phyloP scores from a whole-genome alignment of 306 rosid genomes.

The Trifolium pratense region DNA sequence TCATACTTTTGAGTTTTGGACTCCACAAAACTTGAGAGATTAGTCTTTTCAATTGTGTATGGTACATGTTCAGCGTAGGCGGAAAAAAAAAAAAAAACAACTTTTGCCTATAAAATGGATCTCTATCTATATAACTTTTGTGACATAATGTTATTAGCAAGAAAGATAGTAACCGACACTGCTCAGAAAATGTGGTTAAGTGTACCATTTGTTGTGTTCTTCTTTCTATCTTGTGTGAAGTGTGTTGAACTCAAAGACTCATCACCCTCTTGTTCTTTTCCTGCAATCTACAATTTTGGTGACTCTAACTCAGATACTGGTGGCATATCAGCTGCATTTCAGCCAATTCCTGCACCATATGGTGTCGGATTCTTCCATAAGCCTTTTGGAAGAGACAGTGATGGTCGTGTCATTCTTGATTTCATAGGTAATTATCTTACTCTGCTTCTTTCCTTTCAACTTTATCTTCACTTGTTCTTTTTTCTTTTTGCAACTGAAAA shows the following conservation, averaged over 20 bases:
- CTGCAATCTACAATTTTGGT: constrained; percentile 93
- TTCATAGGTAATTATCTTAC: constrained; percentile 80
- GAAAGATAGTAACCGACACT: background rate
- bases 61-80: too few relatives aligned
- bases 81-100: too few relatives aligned
- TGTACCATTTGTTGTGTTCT: constrained; percentile 33
- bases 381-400: constrained; percentile 77
- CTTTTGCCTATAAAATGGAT: background rate
- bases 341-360: constrained; percentile 70
- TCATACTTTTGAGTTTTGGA: too few relatives aligned
- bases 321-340: constrained; percentile 84
- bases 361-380: constrained; percentile 74
- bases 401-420: constrained; percentile 87
- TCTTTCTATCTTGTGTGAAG: constrained; percentile 45
- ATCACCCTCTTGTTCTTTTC: constrained; percentile 60
- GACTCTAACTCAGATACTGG: constrained; percentile 98
- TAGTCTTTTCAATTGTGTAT: too few relatives aligned
- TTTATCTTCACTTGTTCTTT: too few relatives aligned
- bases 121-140: background rate
- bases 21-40: too few relatives aligned
- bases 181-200: constrained; percentile 49
- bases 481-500: background rate
- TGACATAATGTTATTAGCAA: background rate
- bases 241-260: constrained; percentile 37
- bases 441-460: too few relatives aligned